phyloP scores from a whole-genome alignment of 495 filamentous ascomycete genomes.

The Talaromyces liani region DNA sequence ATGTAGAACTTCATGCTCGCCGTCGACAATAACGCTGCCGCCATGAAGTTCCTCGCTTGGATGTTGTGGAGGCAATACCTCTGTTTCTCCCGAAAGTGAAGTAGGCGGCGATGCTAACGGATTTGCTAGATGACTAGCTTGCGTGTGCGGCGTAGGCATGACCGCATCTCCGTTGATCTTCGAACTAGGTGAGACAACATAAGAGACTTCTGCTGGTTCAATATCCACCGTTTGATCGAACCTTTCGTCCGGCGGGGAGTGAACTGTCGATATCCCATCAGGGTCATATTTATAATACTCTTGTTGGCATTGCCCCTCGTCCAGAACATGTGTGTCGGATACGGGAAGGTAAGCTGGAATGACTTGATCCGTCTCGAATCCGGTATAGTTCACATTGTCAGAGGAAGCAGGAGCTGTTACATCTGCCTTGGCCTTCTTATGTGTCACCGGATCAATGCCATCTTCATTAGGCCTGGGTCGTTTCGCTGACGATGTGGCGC shows the following conservation, averaged over 20 bases:
- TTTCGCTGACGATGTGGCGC: slow-evolving; percentile 42
- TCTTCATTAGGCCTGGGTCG: slow-evolving; percentile 39
- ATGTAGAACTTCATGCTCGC: slow-evolving; percentile 28
- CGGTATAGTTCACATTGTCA: background rate
- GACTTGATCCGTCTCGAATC: background rate
- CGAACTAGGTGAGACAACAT: slow-evolving; percentile 32
- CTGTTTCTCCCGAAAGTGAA: slow-evolving; percentile 41
- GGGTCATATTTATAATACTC: background rate
- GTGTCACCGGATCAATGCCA: slow-evolving; percentile 13
- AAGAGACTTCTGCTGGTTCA: slow-evolving; percentile 17
- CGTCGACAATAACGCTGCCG: slow-evolving; percentile 22
- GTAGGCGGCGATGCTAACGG: slow-evolving; percentile 45
- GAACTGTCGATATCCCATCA: slow-evolving; percentile 1
- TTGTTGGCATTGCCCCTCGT: background rate
- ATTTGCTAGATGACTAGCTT: slow-evolving; percentile 22
- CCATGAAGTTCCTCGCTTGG: slow-evolving; percentile 11
- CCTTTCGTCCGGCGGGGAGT: slow-evolving; percentile 8
- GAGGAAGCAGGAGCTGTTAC: slow-evolving; percentile 22
- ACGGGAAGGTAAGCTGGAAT: background rate
- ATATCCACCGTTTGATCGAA: background rate
- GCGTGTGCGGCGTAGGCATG: slow-evolving; percentile 9
- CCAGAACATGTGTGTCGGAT: background rate
- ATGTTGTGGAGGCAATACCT: slow-evolving; percentile 25
- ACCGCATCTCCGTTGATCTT: slow-evolving; percentile 19
- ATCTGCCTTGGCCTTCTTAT: slow-evolving; percentile 35